A percentile compares a stretch with the other conserved stretches of the same genome.
phyloP scores from a whole-genome alignment of 139 green algal genomes.

The Micractinium sp. region DNA sequence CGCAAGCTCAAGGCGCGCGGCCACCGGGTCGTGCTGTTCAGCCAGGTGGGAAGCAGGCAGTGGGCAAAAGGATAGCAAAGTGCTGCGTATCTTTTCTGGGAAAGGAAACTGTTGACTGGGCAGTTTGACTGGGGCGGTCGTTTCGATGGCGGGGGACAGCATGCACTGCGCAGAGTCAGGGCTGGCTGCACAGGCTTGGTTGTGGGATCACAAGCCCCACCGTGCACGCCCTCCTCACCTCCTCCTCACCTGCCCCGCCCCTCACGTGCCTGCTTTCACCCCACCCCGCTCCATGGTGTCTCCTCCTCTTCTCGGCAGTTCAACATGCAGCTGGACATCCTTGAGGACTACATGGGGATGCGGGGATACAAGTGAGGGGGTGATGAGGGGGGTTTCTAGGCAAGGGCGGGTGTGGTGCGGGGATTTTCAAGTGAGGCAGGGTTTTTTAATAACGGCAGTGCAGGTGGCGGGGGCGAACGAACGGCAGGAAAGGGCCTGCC shows the following conservation, averaged over 20 bases:
- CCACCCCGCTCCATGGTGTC: too few species aligned
- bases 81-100: too few species aligned
- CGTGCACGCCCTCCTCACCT: neutral
- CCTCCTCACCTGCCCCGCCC: neutral
- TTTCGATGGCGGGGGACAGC: too few species aligned
- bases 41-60: slow-evolving; percentile 13
- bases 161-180: too few species aligned
- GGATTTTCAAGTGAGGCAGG: neutral
- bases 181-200: too few species aligned
- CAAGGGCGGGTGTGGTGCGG: neutral
- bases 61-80: too few species aligned
- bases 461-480: too few species aligned
- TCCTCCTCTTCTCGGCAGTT: slow-evolving; percentile 48
- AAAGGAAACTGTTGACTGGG: neutral
- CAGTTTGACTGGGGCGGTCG: neutral
- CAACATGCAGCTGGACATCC: slow-evolving; percentile 75
- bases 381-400: neutral
- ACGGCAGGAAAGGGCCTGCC: too few species aligned
- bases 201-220: too few species aligned
- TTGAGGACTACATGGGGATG: slow-evolving; percentile 72
- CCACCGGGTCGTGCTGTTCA: slow-evolving; percentile 88
- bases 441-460: too few species aligned
- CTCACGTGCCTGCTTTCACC: neutral
- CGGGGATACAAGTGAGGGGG: slow-evolving; percentile 50
- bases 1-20: slow-evolving; percentile 66